Base-by-base conservation (phyloP, 1,139 yeast genomes). In the Diutina ranongensis region DNA sequence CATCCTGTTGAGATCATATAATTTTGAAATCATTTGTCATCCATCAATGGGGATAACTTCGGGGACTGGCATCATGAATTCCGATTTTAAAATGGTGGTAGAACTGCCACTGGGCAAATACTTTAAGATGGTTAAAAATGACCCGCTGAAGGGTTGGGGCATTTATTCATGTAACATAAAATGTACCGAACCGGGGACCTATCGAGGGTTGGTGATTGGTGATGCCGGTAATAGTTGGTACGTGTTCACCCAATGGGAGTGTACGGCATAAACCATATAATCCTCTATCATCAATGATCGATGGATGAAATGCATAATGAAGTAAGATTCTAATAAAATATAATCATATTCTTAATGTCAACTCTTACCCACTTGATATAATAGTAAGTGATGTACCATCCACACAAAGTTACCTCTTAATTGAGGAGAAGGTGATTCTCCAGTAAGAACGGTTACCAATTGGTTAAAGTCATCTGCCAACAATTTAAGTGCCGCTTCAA, bases 241-340 rank as follows among this genome's bases (percentile, higher is more conserved):
- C 55, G 88, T 85, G 5, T 87, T 86, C 63, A 89, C 95, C 10
- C 95, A 87, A 61, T 92, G 98, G 98, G 72, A 72, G 42, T 83
- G 94, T 32, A 13, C 25, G 16, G 22, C 20, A 38, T 25, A 10
- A 25, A 25, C n/a, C n/a, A n/a, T n/a, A n/a, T n/a, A n/a, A n/a
- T n/a, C n/a, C n/a, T n/a, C n/a, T n/a, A n/a, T n/a, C n/a, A 12
- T 12, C 8, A 9, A 12, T 8, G 10, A 12, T 9, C 12, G 31
- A 12, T 27, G 8, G 31, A 27, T 27, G 31, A 27, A 8, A n/a
- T 25, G 28, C 28, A 25, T 25, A 25, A 25, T 10, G 28, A 25
- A 25, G 10, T 25, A 7, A 7, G 10, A 25, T 25, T 5, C 10
- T 7, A 25, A 10, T 25, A 25, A 25, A 25, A 25, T 5, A 10